Evolutionary conservation across 1,284 basidiomycete species (phyloP), one percentile per base, ranked within the genome.

Genomic region (Microstroma glucosiphilum): DNA sequence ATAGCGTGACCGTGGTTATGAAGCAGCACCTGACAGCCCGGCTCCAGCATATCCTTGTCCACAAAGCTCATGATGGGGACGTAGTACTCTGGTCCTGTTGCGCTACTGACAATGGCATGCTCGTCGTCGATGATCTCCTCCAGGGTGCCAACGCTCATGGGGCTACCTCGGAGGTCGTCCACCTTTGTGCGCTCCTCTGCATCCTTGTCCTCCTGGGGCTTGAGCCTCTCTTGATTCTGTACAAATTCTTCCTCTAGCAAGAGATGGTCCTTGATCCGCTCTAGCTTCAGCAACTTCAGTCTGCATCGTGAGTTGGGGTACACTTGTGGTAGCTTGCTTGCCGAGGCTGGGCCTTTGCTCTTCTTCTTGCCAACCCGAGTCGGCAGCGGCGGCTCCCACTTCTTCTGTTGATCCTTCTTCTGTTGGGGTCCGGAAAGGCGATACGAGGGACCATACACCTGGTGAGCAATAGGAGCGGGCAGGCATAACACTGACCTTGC

Each of bases 111-210:
- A 80, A 99, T 97, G 21, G 96, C 94, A 80, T 98, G 96, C 84
- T 99, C 96, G 82, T 99, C 96, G 83, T 98, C 96, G 77, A 99
- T 96, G 73, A 99, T 97, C 82, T 99, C 96, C 82, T 98, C 96
- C 73, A 99, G 84, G 0, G 92, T 91, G 42, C 96, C 96, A 59
- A 99, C 92, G 13, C 88, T 89, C 91, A 99, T 96, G 6, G 96
- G 96, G 58, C 87, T 89, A 21, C 96, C 96, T 57, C 96, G 86
- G 58, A 99, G 82, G 80, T 96, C 92, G 80, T 99, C 96, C 43
- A 99, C 92, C 69, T 88, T 89, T 37, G 89, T 89, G 70, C 92
- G 85, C 80, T 98, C 94, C 80, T 94, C 92, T 76, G 91, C 91
- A 68, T 92, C 92, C 84, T 93, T 92, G 82, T 96, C 93, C 80